Base-by-base conservation (phyloP, 2,329 filamentous ascomycete genomes). In the Fusarium sarcochroum region DNA sequence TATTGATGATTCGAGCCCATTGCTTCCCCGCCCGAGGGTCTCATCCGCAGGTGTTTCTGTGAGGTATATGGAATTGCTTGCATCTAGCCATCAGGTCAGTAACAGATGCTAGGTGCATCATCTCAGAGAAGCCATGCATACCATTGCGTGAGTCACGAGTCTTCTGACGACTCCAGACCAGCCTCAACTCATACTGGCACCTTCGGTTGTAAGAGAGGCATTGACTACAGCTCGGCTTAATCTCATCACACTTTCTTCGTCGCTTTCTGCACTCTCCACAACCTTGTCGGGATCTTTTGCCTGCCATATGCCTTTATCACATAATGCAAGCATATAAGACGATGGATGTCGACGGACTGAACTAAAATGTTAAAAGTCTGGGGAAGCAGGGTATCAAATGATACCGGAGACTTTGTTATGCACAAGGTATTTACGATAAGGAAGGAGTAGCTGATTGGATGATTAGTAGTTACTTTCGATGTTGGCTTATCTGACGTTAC, bases 221-320 rank as follows among this genome's bases (percentile, higher is more conserved):
- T 21, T 63, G 73, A 3, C 72, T 65, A 11, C 74, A 76, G 5
- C 53, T 61, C 3, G 74, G 74, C 20, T 76, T 76, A 14, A 34
- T 21, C 20, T 76, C 74, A 45, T 76, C 74, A 18, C 74, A 76
- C 49, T 76, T 76, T 13, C 74, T 55, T 45, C 74, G 65, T 20
- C 74, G 48, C 38, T 72, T 71, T 59, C 74, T 58, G 47, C 74
- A 76, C 68, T 76, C 74, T 44, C 71, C 73, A 57, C 74, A 76
- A 7, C 74, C 74, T 61, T 70, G 66, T 27, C 74, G 66, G 49
- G 74, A 76, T 53, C 74, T 47, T 59, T 54, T 66, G 4, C 59
- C 61, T 21, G 73, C 50, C 74, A 76, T 76, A 8, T 14, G 27
- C n/a, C 20, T 9, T 1, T 2, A 3, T 7, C 27, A 6, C 21